Percentiles rank a stretch among this genome's conserved stretches.
These are phyloP conservation scores for Botryosphaeria agaves DNA, from an alignment of 2,329 filamentous ascomycete species.

Conservation along the genomic window DNA sequence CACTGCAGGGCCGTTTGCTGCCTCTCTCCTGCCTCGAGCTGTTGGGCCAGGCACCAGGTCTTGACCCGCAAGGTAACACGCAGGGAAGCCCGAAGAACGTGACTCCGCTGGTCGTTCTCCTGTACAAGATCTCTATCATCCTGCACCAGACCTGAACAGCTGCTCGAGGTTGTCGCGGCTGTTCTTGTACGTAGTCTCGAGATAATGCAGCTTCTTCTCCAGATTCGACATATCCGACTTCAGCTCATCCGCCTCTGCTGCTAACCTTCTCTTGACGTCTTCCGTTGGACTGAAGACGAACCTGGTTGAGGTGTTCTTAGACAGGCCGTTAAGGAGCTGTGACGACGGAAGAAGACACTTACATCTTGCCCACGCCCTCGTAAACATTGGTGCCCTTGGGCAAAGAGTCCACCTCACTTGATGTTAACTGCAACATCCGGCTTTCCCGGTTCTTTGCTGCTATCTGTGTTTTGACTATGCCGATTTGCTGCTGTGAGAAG, in stretches of 20 bases:
- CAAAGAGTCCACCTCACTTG: slow-evolving; percentile 63
- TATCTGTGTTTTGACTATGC: slow-evolving; percentile 70
- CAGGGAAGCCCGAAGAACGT: too few relatives aligned
- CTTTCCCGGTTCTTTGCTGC: slow-evolving; percentile 73
- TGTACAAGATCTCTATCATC: too few relatives aligned
- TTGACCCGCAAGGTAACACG: too few relatives aligned
- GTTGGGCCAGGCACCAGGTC: too few relatives aligned
- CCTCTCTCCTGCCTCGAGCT: too few relatives aligned
- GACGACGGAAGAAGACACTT: slow-evolving; percentile 16
- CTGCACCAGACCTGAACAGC: slow-evolving; percentile 48
- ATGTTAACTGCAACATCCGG: slow-evolving; percentile 74
- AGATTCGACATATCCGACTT: slow-evolving; percentile 65
- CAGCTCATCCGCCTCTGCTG: slow-evolving; percentile 54
- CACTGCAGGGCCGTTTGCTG: too few relatives aligned
- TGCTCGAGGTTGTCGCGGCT: slow-evolving; percentile 81
- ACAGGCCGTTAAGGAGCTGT: neutral
- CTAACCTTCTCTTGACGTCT: slow-evolving; percentile 59
- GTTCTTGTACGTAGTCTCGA: slow-evolving; percentile 92
- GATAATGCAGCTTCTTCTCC: slow-evolving; percentile 77
- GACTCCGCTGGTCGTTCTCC: too few relatives aligned
- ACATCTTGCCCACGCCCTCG: slow-evolving; percentile 97
- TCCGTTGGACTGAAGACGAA: slow-evolving; percentile 65
- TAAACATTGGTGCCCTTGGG: slow-evolving; percentile 67
- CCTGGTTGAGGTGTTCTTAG: slow-evolving; percentile 34
- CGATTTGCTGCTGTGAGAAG: slow-evolving; percentile 81